These are phyloP conservation scores for Colletotrichum neosansevieriae DNA, from an alignment of 2,329 filamentous ascomycete genomes.

Conservation along the genomic window DNA sequence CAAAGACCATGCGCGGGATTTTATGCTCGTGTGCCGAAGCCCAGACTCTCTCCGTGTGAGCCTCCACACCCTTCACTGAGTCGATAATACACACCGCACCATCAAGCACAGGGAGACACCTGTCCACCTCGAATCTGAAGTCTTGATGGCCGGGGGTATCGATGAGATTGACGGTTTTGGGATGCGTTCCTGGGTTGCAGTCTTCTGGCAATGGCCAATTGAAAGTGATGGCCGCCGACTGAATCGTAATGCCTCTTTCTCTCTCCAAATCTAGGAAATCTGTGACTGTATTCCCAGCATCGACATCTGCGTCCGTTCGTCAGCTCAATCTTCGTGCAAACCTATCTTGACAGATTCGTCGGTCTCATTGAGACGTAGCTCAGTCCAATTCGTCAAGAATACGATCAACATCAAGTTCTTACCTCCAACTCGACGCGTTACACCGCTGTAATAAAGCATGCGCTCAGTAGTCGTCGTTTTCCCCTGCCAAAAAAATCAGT, in stretches of 20 bases:
- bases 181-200: constrained; percentile 53
- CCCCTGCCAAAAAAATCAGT: constrained; percentile 61
- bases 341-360: neutral
- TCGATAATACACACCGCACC: constrained; percentile 94
- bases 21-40: constrained; percentile 85
- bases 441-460: constrained; percentile 97
- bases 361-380: neutral
- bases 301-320: constrained; percentile 73
- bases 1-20: constrained; percentile 83
- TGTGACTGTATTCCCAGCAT: constrained; percentile 95
- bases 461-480: constrained; percentile 99
- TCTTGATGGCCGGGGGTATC: constrained; percentile 98
- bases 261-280: constrained; percentile 96
- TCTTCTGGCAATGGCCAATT: constrained; percentile 79
- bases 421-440: constrained; percentile 86
- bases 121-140: constrained; percentile 95
- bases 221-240: constrained; percentile 96
- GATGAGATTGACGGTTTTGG: constrained; percentile 87
- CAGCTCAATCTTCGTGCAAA: neutral
- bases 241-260: constrained; percentile 94
- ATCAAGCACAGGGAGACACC: constrained; percentile 88
- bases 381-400: neutral
- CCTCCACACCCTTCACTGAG: constrained; percentile 93
- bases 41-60: constrained; percentile 98
- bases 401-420: constrained; percentile 41